Percentiles rank a stretch among this genome's conserved stretches.
Evolutionary conservation across 2,329 filamentous ascomycete species (phyloP).

Genomic region (Neonectria coccinea): DNA sequence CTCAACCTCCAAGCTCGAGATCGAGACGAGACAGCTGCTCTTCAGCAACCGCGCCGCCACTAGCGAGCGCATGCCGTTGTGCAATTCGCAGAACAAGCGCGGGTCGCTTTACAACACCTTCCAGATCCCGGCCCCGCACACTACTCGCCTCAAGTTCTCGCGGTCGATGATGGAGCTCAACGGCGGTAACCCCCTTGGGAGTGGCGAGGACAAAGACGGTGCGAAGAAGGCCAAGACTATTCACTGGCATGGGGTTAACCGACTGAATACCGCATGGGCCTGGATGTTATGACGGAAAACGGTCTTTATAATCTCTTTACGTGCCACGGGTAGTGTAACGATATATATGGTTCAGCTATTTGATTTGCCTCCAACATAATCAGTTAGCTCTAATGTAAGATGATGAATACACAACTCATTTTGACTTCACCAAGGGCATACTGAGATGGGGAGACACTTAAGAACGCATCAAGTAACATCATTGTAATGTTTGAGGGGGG

Average conservation of each 20-base stretch:
- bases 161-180: conserved; percentile 45
- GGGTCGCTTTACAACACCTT: conserved; percentile 44
- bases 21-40: conserved; percentile 34
- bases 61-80: conserved; percentile 38
- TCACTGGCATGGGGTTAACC: conserved; percentile 46
- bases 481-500: conserved; percentile 60
- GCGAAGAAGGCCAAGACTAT: conserved; percentile 41
- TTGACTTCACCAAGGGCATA: neutral
- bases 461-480: neutral
- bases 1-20: conserved; percentile 31
- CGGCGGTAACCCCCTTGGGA: conserved; percentile 35
- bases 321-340: neutral
- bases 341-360: neutral
- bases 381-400: neutral
- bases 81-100: conserved; percentile 29
- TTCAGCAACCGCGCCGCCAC: conserved; percentile 24
- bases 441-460: neutral
- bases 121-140: conserved; percentile 37
- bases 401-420: neutral
- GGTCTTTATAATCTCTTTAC: neutral
- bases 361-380: neutral
- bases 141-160: conserved; percentile 36
- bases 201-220: conserved; percentile 22
- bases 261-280: conserved; percentile 45
- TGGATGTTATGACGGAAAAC: conserved; percentile 43